phyloP scores from a whole-genome alignment of 2,329 filamentous ascomycete species.

The Chalaropsis ovoidea region DNA sequence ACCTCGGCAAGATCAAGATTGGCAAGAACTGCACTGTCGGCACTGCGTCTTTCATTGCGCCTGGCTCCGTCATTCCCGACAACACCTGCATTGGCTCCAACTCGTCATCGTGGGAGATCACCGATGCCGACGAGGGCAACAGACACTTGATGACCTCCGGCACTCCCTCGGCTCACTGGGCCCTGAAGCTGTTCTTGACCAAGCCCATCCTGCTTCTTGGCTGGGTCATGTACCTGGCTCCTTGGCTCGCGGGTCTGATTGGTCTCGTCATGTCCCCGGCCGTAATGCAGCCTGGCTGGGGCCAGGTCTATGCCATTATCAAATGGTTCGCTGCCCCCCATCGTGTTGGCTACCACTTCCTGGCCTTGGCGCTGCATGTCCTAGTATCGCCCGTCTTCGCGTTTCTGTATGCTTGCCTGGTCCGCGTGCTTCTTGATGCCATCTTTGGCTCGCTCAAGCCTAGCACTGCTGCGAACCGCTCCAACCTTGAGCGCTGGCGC shows the following conservation, averaged over 20 bases:
- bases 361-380: slow-evolving; percentile 37
- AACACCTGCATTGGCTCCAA: slow-evolving; percentile 46
- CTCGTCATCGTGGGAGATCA: slow-evolving; percentile 47
- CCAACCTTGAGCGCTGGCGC: slow-evolving; percentile 38
- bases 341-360: slow-evolving; percentile 42
- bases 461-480: slow-evolving; percentile 29
- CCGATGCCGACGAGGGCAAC: slow-evolving; percentile 40
- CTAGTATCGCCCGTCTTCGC: slow-evolving; percentile 38
- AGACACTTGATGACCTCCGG: slow-evolving; percentile 36
- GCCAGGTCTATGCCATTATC: slow-evolving; percentile 35
- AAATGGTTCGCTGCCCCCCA: slow-evolving; percentile 41
- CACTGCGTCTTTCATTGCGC: slow-evolving; percentile 40
- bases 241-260: slow-evolving; percentile 38
- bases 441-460: slow-evolving; percentile 35
- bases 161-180: slow-evolving; percentile 38
- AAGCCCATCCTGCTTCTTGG: slow-evolving; percentile 35
- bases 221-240: slow-evolving; percentile 37
- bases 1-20: slow-evolving; percentile 42
- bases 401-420: slow-evolving; percentile 36
- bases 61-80: slow-evolving; percentile 41
- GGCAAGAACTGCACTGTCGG: slow-evolving; percentile 41
- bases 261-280: slow-evolving; percentile 39
- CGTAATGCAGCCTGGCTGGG: slow-evolving; percentile 29
- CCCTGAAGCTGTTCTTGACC: slow-evolving; percentile 36
- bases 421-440: slow-evolving; percentile 36